Conservation (phyloP, 305 asterid genomes). For the Rubia tinctorum region DNA sequence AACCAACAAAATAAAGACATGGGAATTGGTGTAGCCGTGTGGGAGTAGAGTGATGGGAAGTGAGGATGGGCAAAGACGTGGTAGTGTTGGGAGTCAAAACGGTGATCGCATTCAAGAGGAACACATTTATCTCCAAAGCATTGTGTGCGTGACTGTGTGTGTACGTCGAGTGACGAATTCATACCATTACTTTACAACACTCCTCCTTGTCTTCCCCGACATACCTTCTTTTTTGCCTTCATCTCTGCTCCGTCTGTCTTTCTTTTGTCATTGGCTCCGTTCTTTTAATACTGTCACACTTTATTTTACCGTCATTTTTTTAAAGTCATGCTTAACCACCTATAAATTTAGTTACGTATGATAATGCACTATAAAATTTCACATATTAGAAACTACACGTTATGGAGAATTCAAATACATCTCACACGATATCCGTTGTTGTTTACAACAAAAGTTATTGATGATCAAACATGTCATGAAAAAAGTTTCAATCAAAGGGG, state of each 20-base stretch:
- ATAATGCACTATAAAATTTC: no score
- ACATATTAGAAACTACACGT: no score
- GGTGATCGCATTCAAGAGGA: not conserved
- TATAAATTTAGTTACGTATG: no score
- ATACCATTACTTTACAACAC: not conserved
- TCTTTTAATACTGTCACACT: not conserved
- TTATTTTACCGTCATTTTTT: no score
- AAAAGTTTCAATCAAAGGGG: no score
- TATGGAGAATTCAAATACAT: no score
- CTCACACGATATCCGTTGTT: no score
- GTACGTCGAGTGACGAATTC: not conserved
- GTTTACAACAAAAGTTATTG: no score
- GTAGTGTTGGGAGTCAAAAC: slow-evolving; percentile 11
- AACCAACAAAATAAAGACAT: not conserved
- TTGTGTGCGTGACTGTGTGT: not conserved
- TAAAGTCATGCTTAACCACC: no score
- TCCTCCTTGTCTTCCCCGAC: not conserved
- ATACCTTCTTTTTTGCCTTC: not conserved
- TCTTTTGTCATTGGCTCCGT: not conserved
- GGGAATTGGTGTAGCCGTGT: slow-evolving; percentile 3
- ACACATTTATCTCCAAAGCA: not conserved
- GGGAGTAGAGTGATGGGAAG: slow-evolving; percentile 1
- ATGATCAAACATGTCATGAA: no score
- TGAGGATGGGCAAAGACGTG: slow-evolving; percentile 9
- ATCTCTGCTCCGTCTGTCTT: not conserved